A percentile compares a stretch with the other conserved stretches of the same genome.
Conservation (phyloP, 2,329 filamentous ascomycete genomes). For the Alternaria viburni region DNA sequence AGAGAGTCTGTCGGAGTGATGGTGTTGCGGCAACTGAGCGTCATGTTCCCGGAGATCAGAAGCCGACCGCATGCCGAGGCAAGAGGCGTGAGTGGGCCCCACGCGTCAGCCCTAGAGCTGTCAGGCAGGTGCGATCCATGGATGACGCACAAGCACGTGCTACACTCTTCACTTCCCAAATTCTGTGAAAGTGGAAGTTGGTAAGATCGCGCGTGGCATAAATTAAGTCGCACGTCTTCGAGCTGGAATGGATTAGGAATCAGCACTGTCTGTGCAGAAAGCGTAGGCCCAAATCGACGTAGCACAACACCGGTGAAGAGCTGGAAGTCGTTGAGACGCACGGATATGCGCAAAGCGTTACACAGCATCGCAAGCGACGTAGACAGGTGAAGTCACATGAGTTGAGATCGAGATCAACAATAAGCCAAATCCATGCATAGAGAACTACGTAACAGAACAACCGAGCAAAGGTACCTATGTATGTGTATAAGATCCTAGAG, state of each 20-base stretch:
- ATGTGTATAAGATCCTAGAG: background rate
- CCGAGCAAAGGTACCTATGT: background rate
- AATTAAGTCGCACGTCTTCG: background rate
- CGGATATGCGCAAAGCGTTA: background rate
- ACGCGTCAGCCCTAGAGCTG: slow-evolving; percentile 6
- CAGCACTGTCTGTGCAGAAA: slow-evolving; percentile 41
- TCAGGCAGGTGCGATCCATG: background rate
- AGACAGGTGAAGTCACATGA: background rate
- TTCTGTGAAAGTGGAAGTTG: background rate
- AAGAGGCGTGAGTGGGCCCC: slow-evolving; percentile 14
- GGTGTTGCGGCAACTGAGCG: background rate
- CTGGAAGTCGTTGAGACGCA: background rate
- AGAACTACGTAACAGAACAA: background rate
- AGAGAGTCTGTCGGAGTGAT: background rate
- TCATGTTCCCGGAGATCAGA: slow-evolving; percentile 10
- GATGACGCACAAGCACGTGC: slow-evolving; percentile 2
- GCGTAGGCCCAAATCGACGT: slow-evolving; percentile 27
- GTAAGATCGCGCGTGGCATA: background rate
- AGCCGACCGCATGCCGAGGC: slow-evolving; percentile 23
- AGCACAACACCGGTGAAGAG: slow-evolving; percentile 5
- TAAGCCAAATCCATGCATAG: background rate
- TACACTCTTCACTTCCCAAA: background rate
- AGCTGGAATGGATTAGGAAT: slow-evolving; percentile 27
- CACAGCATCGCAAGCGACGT: background rate
- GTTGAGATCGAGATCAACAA: background rate